Evolutionary conservation across 371 early-diverging fungal species (phyloP).

Genomic region (Choanephora cucurbitarum): DNA sequence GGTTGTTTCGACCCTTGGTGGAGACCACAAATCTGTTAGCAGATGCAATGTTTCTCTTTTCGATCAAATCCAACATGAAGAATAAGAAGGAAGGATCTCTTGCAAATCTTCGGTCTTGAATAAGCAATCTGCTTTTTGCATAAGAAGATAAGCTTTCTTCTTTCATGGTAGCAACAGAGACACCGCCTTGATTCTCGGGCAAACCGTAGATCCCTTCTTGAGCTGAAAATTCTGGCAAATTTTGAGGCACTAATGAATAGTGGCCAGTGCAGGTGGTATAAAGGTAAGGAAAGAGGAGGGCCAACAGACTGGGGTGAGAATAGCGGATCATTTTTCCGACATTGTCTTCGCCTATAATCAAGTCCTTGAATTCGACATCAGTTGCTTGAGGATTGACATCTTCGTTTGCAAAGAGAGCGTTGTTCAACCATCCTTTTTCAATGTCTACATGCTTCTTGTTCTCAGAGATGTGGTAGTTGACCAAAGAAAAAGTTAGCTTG

Average conservation of each 20-base stretch:
- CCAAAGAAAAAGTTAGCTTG: conserved; percentile 4
- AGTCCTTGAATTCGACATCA: conserved; percentile 2
- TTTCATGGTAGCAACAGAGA: neutral
- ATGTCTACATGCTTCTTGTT: conserved; percentile 1
- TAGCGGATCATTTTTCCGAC: neutral
- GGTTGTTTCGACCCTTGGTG: conserved; percentile 2
- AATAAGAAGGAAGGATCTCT: conserved; percentile 8
- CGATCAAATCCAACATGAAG: conserved; percentile 2
- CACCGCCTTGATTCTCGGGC: neutral
- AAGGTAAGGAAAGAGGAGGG: conserved; percentile 1
- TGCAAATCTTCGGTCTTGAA: conserved; percentile 4
- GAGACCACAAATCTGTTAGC: neutral
- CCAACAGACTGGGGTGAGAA: conserved; percentile 1
- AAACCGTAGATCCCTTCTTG: neutral
- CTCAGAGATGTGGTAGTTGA: conserved; percentile 8
- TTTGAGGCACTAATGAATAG: conserved; percentile 4
- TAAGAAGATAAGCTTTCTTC: neutral
- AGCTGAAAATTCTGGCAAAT: neutral
- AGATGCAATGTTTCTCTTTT: conserved; percentile 2
- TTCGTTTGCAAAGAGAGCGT: conserved; percentile 3
- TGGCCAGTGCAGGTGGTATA: conserved; percentile 3
- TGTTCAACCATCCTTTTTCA: neutral
- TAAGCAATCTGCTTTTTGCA: neutral
- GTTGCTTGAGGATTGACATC: conserved; percentile 2
- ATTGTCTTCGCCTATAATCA: conserved; percentile 1